These are phyloP conservation scores for Solanum pinnatisectum DNA, from an alignment of 257 asterid species.

Conservation along the genomic window DNA sequence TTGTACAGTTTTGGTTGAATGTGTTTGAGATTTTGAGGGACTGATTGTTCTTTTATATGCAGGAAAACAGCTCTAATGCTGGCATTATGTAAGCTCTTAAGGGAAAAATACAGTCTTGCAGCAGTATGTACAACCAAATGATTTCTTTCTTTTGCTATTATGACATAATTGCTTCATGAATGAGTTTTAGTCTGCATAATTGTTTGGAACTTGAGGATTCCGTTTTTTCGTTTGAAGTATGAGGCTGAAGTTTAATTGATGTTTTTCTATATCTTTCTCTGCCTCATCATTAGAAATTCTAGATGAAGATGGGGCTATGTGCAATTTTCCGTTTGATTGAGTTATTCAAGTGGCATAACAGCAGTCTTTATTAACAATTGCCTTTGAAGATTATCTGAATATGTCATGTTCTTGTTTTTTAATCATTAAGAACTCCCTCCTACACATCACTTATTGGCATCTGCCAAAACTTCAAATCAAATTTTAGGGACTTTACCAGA, in stretches of 20 bases:
- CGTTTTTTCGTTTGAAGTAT: accelerated
- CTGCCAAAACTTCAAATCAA: not conserved
- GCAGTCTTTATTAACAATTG: not conserved
- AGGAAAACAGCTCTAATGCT: slow-evolving; percentile 92
- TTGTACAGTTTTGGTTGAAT: not conserved
- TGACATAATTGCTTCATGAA: not conserved
- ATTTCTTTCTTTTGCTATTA: not conserved
- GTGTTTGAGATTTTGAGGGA: not conserved
- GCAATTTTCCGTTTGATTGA: not conserved
- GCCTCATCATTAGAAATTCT: not conserved
- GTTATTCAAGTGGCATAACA: not conserved
- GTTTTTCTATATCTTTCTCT: not conserved
- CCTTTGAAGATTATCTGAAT: not conserved
- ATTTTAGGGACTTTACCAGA: not conserved
- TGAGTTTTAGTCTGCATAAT: not conserved
- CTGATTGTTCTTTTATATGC: slow-evolving; percentile 12
- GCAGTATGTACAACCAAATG: slow-evolving; percentile 48
- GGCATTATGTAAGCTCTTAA: slow-evolving; percentile 60
- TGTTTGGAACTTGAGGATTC: not conserved
- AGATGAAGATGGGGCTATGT: not conserved
- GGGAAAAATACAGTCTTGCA: slow-evolving; percentile 90
- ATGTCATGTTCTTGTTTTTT: not conserved
- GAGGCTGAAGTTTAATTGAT: not conserved
- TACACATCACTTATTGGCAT: not conserved
- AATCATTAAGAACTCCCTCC: not conserved